Percentiles rank a stretch among this genome's conserved stretches.
Conservation (phyloP, 2,329 filamentous ascomycete genomes). For the Epichloe coenophiala region DNA sequence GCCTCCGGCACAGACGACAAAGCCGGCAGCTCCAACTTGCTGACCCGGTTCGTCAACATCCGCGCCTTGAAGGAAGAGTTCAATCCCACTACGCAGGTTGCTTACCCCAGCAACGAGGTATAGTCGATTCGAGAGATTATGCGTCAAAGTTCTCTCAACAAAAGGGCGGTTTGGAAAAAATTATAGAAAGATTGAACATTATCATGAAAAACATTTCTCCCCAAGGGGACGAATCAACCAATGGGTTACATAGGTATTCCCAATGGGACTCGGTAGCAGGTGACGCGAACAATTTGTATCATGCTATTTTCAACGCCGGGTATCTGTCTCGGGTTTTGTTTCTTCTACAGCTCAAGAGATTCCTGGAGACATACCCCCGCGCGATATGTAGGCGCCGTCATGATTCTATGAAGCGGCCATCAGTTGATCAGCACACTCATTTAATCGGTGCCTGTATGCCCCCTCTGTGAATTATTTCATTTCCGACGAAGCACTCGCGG, state of each 20-base stretch:
- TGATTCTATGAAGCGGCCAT: neutral
- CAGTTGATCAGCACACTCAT: neutral
- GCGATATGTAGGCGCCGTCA: neutral
- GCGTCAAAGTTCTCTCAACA: neutral
- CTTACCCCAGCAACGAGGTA: conserved; percentile 59
- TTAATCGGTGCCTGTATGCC: no score
- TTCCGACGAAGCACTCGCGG: no score
- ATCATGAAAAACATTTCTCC: neutral
- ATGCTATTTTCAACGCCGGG: neutral
- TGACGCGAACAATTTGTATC: neutral
- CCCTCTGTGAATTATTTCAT: no score
- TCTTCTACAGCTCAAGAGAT: no score
- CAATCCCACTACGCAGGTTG: conserved; percentile 44
- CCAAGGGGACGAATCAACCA: no score
- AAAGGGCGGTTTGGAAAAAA: neutral
- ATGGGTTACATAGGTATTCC: neutral
- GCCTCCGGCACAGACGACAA: conserved; percentile 63
- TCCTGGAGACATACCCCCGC: neutral
- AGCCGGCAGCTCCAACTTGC: conserved; percentile 50
- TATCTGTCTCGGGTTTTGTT: neutral
- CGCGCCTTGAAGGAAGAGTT: conserved; percentile 68
- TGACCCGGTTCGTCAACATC: conserved; percentile 53
- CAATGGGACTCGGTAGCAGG: no score
- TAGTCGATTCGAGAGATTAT: conserved; percentile 15
- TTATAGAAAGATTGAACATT: neutral